Base-by-base conservation (phyloP, 768 basidiomycete genomes). In the Tricholomella constricta region DNA sequence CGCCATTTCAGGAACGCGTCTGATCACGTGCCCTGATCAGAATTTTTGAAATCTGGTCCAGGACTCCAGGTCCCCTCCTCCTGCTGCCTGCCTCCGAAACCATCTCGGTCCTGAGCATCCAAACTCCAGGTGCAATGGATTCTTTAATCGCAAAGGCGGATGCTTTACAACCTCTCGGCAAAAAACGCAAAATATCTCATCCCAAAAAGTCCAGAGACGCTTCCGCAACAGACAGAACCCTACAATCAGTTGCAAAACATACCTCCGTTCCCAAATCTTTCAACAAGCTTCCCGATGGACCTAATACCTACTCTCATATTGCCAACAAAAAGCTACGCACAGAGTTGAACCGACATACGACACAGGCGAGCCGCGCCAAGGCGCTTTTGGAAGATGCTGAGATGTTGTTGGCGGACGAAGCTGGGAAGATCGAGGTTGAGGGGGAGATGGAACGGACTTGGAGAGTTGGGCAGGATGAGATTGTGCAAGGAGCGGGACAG, bases 401-500 rank as follows among this genome's bases (percentile, higher is more conserved):
- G 45, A 72, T 89, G 60, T 74, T 91, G n/a, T 69, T 85, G 51
- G 73, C 78, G 38, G 86, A 83, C 34, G 89, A 91, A 10, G 76
- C 72, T 1, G 95, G 95, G 1, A 70, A 76, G 50, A 83, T 98
- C 52, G 81, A 88, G 65, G 81, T 81, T 17, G 93, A 95, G 60
- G 82, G 79, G 2, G 84, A 82, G 48, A 78, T 98, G 70, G 97
- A 98, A 65, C 71, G 82, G 64, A 98, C 96, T 6, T 98, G 94
- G 94, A 78, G 91, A 52, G 79, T 94, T 7, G 76, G 81, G 0
- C 97, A 98, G 72, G 75, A 78, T 7, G 94, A 95, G 55, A 88
- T 98, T 54, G 72, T 74, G 10, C 57, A 78, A 43, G 75, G 77
- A 19, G 78, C 90, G 41, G 84, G 93, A 0, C 74, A 77, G 55